Conservation (phyloP, 345 rosid genomes). For the Iberis pinnata region DNA sequence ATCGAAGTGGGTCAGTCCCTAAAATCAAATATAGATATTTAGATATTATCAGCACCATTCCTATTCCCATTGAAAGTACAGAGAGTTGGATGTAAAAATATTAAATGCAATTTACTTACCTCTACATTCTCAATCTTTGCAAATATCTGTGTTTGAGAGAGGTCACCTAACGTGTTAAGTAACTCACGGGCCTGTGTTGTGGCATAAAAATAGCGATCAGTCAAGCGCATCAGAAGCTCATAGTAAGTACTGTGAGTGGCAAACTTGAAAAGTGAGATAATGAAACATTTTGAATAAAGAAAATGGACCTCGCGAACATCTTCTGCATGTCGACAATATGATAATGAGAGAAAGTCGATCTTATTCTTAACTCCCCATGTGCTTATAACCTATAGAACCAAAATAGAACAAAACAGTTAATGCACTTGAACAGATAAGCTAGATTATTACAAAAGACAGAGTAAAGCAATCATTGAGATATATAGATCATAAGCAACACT, state of each 20-base stretch:
- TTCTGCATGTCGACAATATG: conserved; percentile 89
- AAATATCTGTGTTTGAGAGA: conserved; percentile 81
- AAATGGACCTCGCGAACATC: conserved; percentile 74
- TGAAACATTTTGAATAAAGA: too few relatives aligned
- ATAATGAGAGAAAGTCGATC: conserved; percentile 89
- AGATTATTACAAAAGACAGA: not conserved
- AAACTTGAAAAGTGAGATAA: not conserved
- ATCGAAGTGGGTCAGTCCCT: conserved; percentile 95
- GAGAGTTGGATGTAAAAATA: too few relatives aligned
- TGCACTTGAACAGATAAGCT: conserved; percentile 1
- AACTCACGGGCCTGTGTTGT: conserved; percentile 70
- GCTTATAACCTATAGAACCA: conserved; percentile 60
- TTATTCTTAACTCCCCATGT: conserved; percentile 93
- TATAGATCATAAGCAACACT: conserved; percentile 3
- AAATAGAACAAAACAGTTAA: conserved; percentile 6
- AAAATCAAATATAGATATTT: not conserved
- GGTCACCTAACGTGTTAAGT: conserved; percentile 77
- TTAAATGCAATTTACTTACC: too few relatives aligned
- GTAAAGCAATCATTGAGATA: conserved; percentile 4
- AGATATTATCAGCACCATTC: conserved; percentile 5
- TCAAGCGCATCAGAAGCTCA: not conserved
- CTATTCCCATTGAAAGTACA: too few relatives aligned
- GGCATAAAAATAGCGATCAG: conserved; percentile 11
- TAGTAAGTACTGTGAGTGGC: not conserved
- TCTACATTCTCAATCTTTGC: conserved; percentile 94